Conservation (phyloP, 768 basidiomycete species). For the Trametes gibbosa region DNA sequence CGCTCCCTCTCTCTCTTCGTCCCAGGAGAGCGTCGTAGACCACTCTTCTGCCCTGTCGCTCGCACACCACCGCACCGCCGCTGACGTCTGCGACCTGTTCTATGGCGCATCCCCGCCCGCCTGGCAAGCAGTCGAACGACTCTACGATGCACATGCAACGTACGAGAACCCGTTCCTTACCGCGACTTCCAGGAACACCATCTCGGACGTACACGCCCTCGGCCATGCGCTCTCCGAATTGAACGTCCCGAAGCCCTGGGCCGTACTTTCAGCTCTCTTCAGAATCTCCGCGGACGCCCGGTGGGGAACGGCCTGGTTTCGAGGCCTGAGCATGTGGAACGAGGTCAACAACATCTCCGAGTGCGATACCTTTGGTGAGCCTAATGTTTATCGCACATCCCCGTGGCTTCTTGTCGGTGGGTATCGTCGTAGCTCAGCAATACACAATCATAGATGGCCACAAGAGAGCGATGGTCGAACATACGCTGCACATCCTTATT, state of each 20-base stretch:
- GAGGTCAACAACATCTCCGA: conserved; percentile 75
- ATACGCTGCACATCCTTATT: conserved; percentile 73
- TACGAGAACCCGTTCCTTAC: conserved; percentile 82
- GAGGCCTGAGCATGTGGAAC: conserved; percentile 66
- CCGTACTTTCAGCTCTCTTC: conserved; percentile 57
- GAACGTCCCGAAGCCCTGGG: conserved; percentile 66
- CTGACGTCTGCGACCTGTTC: conserved; percentile 69
- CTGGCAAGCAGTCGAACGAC: conserved; percentile 52
- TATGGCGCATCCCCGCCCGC: conserved; percentile 55
- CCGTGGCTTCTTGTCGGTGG: background rate
- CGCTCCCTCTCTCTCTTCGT: background rate
- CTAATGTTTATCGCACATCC: conserved; percentile 16
- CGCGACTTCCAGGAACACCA: conserved; percentile 68
- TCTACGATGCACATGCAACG: conserved; percentile 72
- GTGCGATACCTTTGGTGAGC: conserved; percentile 74
- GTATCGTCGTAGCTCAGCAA: background rate
- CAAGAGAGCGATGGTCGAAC: conserved; percentile 71
- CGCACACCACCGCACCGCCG: conserved; percentile 53
- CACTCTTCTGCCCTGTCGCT: conserved; percentile 17
- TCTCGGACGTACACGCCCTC: conserved; percentile 67
- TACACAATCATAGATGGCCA: conserved; percentile 56
- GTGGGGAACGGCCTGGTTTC: conserved; percentile 50
- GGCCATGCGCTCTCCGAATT: conserved; percentile 58
- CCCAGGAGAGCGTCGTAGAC: conserved; percentile 7
- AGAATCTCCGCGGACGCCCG: conserved; percentile 36